These are phyloP conservation scores for Globisporangium canariense DNA, from an alignment of 352 stramenopile species.

Conservation along the genomic window DNA sequence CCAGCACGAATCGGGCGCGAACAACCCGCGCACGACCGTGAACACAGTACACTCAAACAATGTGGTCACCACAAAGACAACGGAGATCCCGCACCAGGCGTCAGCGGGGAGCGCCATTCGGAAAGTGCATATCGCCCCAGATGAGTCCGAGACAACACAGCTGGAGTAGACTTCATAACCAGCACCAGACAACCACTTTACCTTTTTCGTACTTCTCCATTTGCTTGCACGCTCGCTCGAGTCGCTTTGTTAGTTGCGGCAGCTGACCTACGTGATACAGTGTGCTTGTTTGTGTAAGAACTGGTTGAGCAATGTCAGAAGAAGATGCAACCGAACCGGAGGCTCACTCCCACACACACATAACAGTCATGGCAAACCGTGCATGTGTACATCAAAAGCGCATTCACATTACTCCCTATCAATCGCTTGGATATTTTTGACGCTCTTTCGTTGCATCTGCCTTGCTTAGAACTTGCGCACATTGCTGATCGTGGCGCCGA, in stretches of 20 bases:
- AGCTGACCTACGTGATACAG: neutral
- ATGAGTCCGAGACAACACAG: slow-evolving; percentile 2
- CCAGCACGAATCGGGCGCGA: slow-evolving; percentile 4
- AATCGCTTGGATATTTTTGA: neutral
- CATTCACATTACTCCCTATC: slow-evolving; percentile 18
- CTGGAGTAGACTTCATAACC: neutral
- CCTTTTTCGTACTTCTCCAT: neutral
- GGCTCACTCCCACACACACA: neutral
- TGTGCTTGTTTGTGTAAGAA: neutral
- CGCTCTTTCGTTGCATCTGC: neutral
- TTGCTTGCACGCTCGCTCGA: neutral
- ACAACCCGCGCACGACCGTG: neutral
- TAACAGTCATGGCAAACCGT: neutral
- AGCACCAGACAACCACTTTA: neutral
- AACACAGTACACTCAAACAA: neutral
- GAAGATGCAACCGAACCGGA: neutral
- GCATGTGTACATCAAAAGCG: slow-evolving; percentile 13
- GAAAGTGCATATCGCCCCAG: slow-evolving; percentile 5
- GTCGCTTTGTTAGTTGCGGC: neutral
- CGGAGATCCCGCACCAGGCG: neutral
- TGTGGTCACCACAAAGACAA: neutral
- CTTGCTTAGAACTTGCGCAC: slow-evolving; percentile 16
- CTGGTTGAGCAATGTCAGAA: neutral
- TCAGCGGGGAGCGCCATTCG: neutral
- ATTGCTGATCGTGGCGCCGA: slow-evolving; percentile 19